These are phyloP conservation scores for Sporodiniella umbellata DNA, from an alignment of 371 early-diverging fungal species.

Conservation along the genomic window DNA sequence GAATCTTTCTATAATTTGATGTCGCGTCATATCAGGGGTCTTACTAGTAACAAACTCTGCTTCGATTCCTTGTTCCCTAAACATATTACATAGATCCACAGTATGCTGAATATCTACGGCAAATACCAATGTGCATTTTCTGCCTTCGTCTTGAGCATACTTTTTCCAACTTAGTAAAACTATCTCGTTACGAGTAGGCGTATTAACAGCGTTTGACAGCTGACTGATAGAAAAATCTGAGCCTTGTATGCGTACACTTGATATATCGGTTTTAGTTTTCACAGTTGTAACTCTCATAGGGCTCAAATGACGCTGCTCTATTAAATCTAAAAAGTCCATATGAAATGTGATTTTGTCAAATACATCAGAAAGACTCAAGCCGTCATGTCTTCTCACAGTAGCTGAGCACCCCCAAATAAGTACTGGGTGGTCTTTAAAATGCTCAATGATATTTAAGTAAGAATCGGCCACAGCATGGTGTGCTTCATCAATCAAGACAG, in stretches of 20 bases:
- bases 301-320: slow-evolving; percentile 52
- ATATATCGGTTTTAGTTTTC: slow-evolving; percentile 56
- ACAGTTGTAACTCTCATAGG: slow-evolving; percentile 65
- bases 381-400: slow-evolving; percentile 85
- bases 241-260: slow-evolving; percentile 35
- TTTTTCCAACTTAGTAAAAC: slow-evolving; percentile 66
- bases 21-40: slow-evolving; percentile 53
- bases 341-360: slow-evolving; percentile 84
- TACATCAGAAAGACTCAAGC: slow-evolving; percentile 55
- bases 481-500: slow-evolving; percentile 91
- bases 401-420: slow-evolving; percentile 94
- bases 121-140: slow-evolving; percentile 80
- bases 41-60: slow-evolving; percentile 67
- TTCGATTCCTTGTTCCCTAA: slow-evolving; percentile 55
- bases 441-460: slow-evolving; percentile 68
- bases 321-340: slow-evolving; percentile 75
- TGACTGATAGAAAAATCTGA: slow-evolving; percentile 66
- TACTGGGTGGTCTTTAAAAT: slow-evolving; percentile 59
- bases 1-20: slow-evolving; percentile 58
- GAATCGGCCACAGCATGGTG: slow-evolving; percentile 86
- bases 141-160: slow-evolving; percentile 34
- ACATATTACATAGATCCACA: slow-evolving; percentile 50
- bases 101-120: slow-evolving; percentile 84
- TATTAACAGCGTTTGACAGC: slow-evolving; percentile 68
- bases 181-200: slow-evolving; percentile 58